Percentiles rank a stretch among this genome's conserved stretches.
Evolutionary conservation across 345 rosid species (phyloP).

Genomic region (Rhodamnia rubescens): DNA sequence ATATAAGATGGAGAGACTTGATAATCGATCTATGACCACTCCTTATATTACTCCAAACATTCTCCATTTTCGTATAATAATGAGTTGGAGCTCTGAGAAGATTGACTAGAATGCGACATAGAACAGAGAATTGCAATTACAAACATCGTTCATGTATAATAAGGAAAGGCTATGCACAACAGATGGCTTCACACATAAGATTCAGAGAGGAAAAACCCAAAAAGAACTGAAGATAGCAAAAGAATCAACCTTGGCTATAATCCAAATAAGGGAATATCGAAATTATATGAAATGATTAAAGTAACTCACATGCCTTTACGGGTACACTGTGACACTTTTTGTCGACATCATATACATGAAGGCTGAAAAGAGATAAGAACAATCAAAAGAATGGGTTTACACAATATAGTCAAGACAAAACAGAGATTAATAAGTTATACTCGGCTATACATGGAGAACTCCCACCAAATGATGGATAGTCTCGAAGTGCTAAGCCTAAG

Average conservation of each 20-base stretch:
- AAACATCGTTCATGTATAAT: background rate
- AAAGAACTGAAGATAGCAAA: conserved; percentile 8
- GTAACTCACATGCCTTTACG: conserved; percentile 31
- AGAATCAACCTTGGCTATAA: background rate
- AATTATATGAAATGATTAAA: background rate
- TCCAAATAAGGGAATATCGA: background rate
- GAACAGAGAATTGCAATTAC: background rate
- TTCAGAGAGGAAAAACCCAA: background rate
- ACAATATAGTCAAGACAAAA: background rate
- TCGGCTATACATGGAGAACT: background rate
- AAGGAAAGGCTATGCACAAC: background rate
- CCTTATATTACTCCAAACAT: background rate
- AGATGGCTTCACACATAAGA: background rate
- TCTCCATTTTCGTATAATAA: background rate
- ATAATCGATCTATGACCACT: background rate
- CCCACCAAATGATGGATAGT: conserved; percentile 55
- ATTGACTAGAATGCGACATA: background rate
- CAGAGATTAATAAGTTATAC: background rate
- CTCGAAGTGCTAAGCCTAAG: conserved; percentile 57
- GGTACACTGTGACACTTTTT: conserved; percentile 49
- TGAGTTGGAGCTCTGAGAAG: background rate
- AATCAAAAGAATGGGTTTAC: background rate
- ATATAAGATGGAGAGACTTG: too few relatives aligned
- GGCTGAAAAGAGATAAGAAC: conserved; percentile 17
- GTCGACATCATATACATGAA: conserved; percentile 60